Conservation (phyloP, 257 asterid genomes). For the Solanum megistacrolobum region DNA sequence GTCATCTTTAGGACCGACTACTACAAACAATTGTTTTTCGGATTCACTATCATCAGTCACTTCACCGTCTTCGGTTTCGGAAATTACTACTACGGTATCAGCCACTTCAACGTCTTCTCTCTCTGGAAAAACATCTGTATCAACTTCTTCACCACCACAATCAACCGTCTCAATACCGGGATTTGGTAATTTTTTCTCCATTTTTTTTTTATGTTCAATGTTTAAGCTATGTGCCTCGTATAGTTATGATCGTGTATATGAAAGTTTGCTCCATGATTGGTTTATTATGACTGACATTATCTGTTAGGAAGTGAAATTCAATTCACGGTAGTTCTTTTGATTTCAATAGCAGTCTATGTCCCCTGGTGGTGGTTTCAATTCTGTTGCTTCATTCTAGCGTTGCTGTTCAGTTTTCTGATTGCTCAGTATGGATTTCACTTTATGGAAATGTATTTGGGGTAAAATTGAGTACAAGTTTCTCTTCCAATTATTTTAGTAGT, state of each 20-base stretch:
- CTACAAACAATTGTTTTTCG: background rate
- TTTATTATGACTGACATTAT: background rate
- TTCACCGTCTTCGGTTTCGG: background rate
- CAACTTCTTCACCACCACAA: background rate
- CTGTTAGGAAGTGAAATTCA: background rate
- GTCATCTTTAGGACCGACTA: background rate
- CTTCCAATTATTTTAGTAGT: background rate
- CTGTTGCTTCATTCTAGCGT: background rate
- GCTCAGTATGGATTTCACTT: background rate
- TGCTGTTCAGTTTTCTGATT: background rate
- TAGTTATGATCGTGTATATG: background rate
- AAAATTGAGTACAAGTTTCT: background rate
- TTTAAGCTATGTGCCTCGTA: background rate
- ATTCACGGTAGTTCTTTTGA: background rate
- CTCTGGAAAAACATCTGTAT: background rate
- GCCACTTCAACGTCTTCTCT: background rate
- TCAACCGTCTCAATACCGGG: background rate
- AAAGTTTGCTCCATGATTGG: background rate
- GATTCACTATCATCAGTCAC: background rate
- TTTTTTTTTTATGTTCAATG: background rate
- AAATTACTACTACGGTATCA: background rate
- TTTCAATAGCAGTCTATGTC: background rate
- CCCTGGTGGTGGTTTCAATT: background rate
- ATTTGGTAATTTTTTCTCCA: background rate
- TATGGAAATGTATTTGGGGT: background rate